Evolutionary conservation across 495 filamentous ascomycete species (phyloP), one percentile per base, ranked within the genome.

Genomic region (Penicillium robsamsonii): DNA sequence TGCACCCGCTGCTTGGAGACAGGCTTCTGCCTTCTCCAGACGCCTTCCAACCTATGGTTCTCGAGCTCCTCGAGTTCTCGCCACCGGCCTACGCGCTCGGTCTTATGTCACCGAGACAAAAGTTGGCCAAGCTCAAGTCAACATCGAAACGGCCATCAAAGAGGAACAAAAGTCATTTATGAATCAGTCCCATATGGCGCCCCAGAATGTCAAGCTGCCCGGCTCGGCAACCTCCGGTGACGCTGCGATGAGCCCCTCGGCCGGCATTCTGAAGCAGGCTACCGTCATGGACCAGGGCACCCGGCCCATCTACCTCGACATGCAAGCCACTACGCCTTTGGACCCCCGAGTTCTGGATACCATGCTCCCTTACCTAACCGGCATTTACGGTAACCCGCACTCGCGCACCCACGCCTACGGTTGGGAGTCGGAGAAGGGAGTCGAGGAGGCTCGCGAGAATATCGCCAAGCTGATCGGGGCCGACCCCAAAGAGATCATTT

Each of bases 361-460:
- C 45, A 98, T 98, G 94, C 81, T 98, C 20, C 94, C 94, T 1
- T 98, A 85, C 75, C 89, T 88, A 65, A 94, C 92, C 22, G 92
- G 91, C 33, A 83, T 96, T 31, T 97, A 96, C 71, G 94, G 94
- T 59, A 98, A 98, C 70, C 94, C 94, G 46, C 94, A 98, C 72
- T 97, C 93, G 35, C 83, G 95, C 67, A 98, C 94, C 47, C 94
- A 98, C 73, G 94, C 94, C 12, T 98, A 98, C 73, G 94, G 94
- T 47, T 98, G 94, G 94, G 94, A 98, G 76, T 94, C 89, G 45
- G 94, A 98, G 62, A 91, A 91, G 69, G 93, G 89, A 5, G 86
- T 94, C 29, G 94, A 97, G 65, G 77, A 90, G 50, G 91, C 95
- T 43, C 82, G 94, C 58, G 81, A 84, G 60, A 79, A 97, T 64